Evolutionary conservation across 805 yeast species (phyloP), one percentile per base, ranked within the genome.

Genomic region (Metschnikowia colocasiae): DNA sequence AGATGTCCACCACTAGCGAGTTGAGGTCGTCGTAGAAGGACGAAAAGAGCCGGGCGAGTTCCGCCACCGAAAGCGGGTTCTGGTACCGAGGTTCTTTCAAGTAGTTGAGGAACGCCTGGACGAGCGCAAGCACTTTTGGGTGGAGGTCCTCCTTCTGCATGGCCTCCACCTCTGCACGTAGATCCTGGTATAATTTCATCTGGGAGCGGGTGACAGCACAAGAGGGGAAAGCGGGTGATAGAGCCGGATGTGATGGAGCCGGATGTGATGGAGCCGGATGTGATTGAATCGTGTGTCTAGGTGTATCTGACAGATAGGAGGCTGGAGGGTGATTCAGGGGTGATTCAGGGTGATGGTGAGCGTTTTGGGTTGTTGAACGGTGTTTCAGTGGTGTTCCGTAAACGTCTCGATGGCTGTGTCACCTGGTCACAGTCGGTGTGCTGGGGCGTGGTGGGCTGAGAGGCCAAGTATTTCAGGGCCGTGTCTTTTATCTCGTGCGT

Each of bases 1-100:
- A 71, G 8, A 64, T 51, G 40, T 62, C 53, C 45, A 69, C 49
- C 12, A 60, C 63, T 15, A 69, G 55, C 13, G 69, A 59, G 54
- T 68, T 63, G 48, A 72, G 59, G 47, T 72, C 75, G n/a, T 59
- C 59, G 56, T 68, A 68, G 51, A 71, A 72, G 16, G 56, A 55
- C 31, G 59, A 57, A 52, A 72, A 72, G 36, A 72, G 56, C 18
- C 47, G 36, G 10, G 69, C 60, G 31, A 72, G 57, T 52, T 72
- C 75, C 18, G 48, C 41, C 19, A 70, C 56, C 9, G 71, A 60
- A 20, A 72, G 58, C 5, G 76, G 76, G 33, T 68, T 58, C 55
- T 67, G 75, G 50, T 65, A 72, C 22, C 76, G 61, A 9, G 76
- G 76, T 49, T 71, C 76, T 51, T 68, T 68, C 46, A 72, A 59